Conservation (phyloP, 1,284 basidiomycete species). For the Moniliella sp. region DNA sequence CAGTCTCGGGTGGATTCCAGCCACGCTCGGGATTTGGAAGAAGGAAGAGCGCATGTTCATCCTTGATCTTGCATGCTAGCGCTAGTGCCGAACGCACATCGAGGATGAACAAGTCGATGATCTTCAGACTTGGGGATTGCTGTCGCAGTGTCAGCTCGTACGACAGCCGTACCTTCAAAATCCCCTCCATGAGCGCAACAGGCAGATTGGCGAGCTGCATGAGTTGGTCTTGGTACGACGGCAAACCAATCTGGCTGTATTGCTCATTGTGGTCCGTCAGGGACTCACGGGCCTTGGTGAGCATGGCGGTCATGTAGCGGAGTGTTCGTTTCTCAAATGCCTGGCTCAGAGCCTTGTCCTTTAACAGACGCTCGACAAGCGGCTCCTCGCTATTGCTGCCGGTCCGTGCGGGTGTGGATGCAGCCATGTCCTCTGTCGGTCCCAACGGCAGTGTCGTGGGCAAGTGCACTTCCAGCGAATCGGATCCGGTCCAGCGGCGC, state of each 20-base stretch:
- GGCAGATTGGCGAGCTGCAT: slow-evolving; percentile 82
- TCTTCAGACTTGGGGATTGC: slow-evolving; percentile 53
- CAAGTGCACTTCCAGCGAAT: slow-evolving; percentile 19
- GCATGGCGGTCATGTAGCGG: slow-evolving; percentile 60
- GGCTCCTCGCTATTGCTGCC: slow-evolving; percentile 13
- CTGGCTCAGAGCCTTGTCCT: slow-evolving; percentile 78
- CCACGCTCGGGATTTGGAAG: slow-evolving; percentile 59
- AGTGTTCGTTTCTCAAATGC: slow-evolving; percentile 90
- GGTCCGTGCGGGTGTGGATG: too few species aligned
- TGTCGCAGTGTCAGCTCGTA: slow-evolving; percentile 67
- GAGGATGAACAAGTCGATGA: slow-evolving; percentile 85
- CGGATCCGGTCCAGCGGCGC: slow-evolving; percentile 27
- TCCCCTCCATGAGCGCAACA: slow-evolving; percentile 75
- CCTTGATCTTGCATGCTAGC: slow-evolving; percentile 80
- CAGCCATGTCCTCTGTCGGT: too few species aligned
- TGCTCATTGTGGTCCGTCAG: slow-evolving; percentile 56
- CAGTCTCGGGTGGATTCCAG: slow-evolving; percentile 68
- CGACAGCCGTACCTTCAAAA: slow-evolving; percentile 65
- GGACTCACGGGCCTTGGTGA: slow-evolving; percentile 64
- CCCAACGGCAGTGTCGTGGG: too few species aligned
- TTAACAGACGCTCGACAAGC: slow-evolving; percentile 80
- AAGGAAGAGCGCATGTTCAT: slow-evolving; percentile 62
- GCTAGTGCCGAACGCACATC: slow-evolving; percentile 78
- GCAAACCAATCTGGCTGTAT: slow-evolving; percentile 66
- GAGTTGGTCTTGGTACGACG: slow-evolving; percentile 77